phyloP scores from a whole-genome alignment of 2,329 filamentous ascomycete genomes.

The Knufia petricola region DNA sequence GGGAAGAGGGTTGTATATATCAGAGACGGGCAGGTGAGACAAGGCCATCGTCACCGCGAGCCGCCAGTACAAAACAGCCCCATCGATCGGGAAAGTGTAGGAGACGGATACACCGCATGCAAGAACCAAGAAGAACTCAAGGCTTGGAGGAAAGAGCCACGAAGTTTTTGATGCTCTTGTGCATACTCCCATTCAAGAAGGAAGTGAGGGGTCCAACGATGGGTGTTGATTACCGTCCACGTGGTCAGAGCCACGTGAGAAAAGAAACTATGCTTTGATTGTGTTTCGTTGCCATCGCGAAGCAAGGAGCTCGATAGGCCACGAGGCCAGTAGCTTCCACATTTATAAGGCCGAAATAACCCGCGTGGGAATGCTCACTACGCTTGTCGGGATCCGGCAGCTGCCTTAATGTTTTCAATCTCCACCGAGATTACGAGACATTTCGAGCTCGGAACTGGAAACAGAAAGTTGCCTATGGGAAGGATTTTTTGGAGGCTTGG shows the following conservation, averaged over 20 bases:
- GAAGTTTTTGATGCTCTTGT: too few species aligned
- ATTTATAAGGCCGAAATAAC: neutral
- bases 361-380: neutral
- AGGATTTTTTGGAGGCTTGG: neutral
- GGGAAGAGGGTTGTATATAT: neutral
- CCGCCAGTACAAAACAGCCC: neutral
- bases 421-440: too few species aligned
- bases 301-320: neutral
- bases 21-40: neutral
- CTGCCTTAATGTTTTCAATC: too few species aligned
- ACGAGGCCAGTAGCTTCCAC: neutral
- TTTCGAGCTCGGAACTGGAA: too few species aligned
- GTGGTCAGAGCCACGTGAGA: slow-evolving; percentile 1
- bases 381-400: too few species aligned
- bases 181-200: neutral
- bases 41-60: neutral
- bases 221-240: neutral
- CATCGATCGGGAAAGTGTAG: neutral
- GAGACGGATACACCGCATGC: too few species aligned
- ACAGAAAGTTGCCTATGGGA: too few species aligned
- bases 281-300: neutral
- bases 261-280: neutral
- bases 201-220: neutral
- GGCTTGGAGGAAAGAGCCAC: too few species aligned
- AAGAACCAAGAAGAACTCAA: too few species aligned